Evolutionary conservation across 2,329 filamentous ascomycete species (phyloP).

Genomic region (Talaromyces sp.): DNA sequence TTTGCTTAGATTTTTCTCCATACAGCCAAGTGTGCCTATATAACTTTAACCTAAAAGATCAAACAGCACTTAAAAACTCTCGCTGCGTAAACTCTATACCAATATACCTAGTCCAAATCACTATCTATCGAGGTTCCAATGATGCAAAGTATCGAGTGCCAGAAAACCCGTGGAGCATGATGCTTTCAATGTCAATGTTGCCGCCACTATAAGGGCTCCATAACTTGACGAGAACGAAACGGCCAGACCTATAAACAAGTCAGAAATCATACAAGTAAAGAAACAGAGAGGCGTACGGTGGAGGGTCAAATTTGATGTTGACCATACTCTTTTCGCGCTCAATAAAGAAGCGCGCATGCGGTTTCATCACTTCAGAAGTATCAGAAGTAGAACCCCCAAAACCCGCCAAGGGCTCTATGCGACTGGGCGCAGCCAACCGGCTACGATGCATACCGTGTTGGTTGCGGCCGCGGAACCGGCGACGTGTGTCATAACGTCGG

Average conservation of each 20-base stretch:
- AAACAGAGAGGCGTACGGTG: constrained; percentile 27
- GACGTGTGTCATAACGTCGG: constrained; percentile 22
- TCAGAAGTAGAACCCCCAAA: constrained; percentile 5
- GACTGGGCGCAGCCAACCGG: constrained; percentile 21
- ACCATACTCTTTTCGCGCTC: constrained; percentile 77
- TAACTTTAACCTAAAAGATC: no score
- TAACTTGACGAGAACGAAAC: constrained; percentile 83
- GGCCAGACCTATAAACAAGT: constrained; percentile 53
- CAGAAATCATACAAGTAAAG: neutral
- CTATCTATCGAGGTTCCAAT: constrained; percentile 51
- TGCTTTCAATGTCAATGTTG: constrained; percentile 87
- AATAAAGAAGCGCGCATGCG: constrained; percentile 79
- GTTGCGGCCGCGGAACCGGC: constrained; percentile 19
- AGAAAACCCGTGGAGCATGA: constrained; percentile 77
- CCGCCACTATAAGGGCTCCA: constrained; percentile 71
- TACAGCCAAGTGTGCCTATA: no score
- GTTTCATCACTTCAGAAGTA: constrained; percentile 54
- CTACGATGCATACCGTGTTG: constrained; percentile 16
- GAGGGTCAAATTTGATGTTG: constrained; percentile 66
- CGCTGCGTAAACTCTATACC: neutral
- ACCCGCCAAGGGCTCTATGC: constrained; percentile 19
- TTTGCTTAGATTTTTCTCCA: neutral
- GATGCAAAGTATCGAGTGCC: constrained; percentile 80
- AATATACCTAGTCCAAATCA: neutral
- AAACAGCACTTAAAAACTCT: neutral